Percentiles rank a stretch among this genome's conserved stretches.
phyloP scores from a whole-genome alignment of 768 basidiomycete genomes.

The Russula ochroleuca region DNA sequence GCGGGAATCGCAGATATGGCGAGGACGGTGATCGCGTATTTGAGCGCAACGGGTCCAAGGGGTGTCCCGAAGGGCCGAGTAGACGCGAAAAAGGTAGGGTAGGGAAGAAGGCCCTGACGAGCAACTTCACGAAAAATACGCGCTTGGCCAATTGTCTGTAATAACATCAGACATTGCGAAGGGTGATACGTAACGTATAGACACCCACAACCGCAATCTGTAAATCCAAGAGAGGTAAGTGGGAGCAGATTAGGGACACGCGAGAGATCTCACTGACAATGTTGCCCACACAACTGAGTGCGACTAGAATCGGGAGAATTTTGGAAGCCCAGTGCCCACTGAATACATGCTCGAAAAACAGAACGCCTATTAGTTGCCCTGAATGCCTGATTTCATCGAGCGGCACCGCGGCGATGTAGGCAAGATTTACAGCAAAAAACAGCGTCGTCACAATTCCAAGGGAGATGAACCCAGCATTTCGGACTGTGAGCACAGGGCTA shows the following conservation, averaged over 20 bases:
- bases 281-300: constrained; percentile 26
- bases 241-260: constrained; percentile 37
- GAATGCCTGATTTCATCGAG: constrained; percentile 42
- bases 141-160: constrained; percentile 39
- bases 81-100: constrained; percentile 44
- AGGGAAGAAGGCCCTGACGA: constrained; percentile 51
- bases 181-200: too few species aligned
- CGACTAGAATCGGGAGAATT: constrained; percentile 24
- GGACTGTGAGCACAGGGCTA: constrained; percentile 45
- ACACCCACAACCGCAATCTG: constrained; percentile 29
- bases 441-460: constrained; percentile 45
- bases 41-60: constrained; percentile 39
- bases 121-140: constrained; percentile 50
- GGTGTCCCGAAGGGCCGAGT: constrained; percentile 50
- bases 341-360: constrained; percentile 51
- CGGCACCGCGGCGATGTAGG: constrained; percentile 41
- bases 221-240: constrained; percentile 37
- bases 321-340: constrained; percentile 35
- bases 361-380: constrained; percentile 44
- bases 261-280: constrained; percentile 38
- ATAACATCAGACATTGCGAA: neutral
- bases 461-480: constrained; percentile 43
- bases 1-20: constrained; percentile 41
- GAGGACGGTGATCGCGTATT: constrained; percentile 39
- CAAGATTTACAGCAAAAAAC: constrained; percentile 46